Evolutionary conservation across 768 basidiomycete genomes (phyloP).

Genomic region (Amanita polypyramis): DNA sequence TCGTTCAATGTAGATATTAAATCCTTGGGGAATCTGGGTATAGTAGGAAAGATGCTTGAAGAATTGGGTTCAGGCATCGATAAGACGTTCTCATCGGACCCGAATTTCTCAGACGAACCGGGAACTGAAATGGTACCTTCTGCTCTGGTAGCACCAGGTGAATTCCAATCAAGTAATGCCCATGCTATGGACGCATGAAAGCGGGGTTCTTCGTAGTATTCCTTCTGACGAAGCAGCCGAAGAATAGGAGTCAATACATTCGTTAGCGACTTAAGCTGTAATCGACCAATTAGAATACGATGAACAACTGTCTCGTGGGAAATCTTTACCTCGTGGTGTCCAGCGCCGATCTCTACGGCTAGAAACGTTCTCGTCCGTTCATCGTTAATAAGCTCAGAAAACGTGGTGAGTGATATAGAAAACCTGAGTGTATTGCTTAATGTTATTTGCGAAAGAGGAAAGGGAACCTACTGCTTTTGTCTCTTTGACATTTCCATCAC

Average conservation of each 20-base stretch:
- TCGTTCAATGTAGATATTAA: conserved; percentile 41
- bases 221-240: conserved; percentile 53
- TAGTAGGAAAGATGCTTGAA: conserved; percentile 29
- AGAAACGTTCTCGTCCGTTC: conserved; percentile 76
- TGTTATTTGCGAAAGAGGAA: background rate
- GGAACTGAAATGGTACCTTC: conserved; percentile 11
- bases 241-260: conserved; percentile 50
- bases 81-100: conserved; percentile 2
- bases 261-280: conserved; percentile 50
- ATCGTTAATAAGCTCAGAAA: conserved; percentile 69
- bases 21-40: conserved; percentile 38
- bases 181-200: conserved; percentile 90
- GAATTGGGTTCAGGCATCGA: conserved; percentile 10
- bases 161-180: conserved; percentile 47
- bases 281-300: conserved; percentile 5
- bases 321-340: conserved; percentile 55
- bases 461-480: conserved; percentile 32
- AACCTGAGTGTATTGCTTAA: conserved; percentile 40
- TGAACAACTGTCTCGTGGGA: background rate
- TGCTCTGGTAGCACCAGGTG: conserved; percentile 9
- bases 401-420: conserved; percentile 56
- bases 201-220: conserved; percentile 70
- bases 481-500: conserved; percentile 42
- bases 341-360: conserved; percentile 74
- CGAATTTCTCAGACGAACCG: conserved; percentile 9